Evolutionary conservation across 306 rosid species (phyloP).

Genomic region (Inga leiocalycina): DNA sequence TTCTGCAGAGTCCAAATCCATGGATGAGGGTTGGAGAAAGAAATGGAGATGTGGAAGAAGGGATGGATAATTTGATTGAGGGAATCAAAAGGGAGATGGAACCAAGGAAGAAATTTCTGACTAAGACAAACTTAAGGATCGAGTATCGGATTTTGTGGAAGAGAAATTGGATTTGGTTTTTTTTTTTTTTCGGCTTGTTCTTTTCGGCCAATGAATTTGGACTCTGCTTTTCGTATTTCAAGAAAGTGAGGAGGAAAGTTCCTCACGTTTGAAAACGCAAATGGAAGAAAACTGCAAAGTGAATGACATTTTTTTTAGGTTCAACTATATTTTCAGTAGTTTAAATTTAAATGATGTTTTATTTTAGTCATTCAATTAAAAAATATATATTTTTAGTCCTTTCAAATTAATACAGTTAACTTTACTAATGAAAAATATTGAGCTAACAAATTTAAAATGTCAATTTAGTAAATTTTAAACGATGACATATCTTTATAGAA

Average conservation of each 20-base stretch:
- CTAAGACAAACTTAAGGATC: neutral
- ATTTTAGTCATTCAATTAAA: too few species aligned
- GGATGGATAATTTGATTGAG: neutral
- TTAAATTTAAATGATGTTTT: too few species aligned
- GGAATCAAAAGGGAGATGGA: neutral
- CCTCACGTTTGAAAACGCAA: neutral
- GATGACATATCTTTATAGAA: too few species aligned
- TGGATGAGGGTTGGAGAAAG: neutral
- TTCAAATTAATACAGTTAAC: too few species aligned
- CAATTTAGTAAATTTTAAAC: too few species aligned
- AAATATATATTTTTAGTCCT: too few species aligned
- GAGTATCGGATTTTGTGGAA: neutral
- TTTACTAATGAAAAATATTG: too few species aligned
- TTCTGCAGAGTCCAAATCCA: constrained; percentile 19
- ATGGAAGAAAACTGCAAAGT: neutral
- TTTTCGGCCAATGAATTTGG: neutral
- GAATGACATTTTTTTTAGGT: neutral
- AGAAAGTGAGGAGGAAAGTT: neutral
- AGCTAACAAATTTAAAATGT: too few species aligned
- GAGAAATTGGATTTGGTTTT: neutral
- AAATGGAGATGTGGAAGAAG: neutral
- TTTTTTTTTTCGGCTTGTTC: neutral
- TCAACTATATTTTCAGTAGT: too few species aligned
- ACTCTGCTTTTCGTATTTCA: neutral
- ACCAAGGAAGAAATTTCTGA: neutral